Evolutionary conservation across 1,139 yeast genomes (phyloP), one percentile per base, ranked within the genome.

Genomic region (Pneumocystis wakefieldiae): DNA sequence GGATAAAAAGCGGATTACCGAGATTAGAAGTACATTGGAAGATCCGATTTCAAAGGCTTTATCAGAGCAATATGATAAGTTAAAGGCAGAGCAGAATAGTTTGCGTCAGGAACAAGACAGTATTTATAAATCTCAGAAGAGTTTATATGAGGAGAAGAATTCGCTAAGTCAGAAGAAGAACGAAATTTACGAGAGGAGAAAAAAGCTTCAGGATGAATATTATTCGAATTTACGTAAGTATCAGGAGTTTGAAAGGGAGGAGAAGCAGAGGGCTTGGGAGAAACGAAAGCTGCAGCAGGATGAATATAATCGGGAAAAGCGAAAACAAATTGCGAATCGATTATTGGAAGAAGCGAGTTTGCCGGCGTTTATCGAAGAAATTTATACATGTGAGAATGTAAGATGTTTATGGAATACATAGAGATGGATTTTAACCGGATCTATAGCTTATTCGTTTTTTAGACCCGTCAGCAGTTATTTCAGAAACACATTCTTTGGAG

Each of bases 321-420:
- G 75, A 70, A 79, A 83, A 75, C 70, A 67, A 42, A 74, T 69
- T 24, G 79, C 79, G 37, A 69, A 72, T 67, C 83, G 83, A 67
- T 79, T 81, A 72, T 84, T 92, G 68, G 89, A 87, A 71, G 90
- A 90, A 64, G 86, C 91, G 42, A 71, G 75, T 60, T 78, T 80
- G 70, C 96, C 97, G 59, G 97, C 97, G 55, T 91, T 87, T 77
- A 83, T 85, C 67, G 77, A 77, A 61, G 92, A 89, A 76, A 84
- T 88, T 70, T 80, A 79, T 70, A 78, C 85, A 67, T 87, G 92
- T 72, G 89, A 88, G 75, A 78, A 80, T 67, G 79, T 89, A 72
- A 80, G 24, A 12, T 32, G 8, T 32, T 32, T 10, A 19, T 12
- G 12, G 12, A 12, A 8, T 12, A 15, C 8, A 42, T 19, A 19